Evolutionary conservation across 495 filamentous ascomycete species (phyloP), one percentile per base, ranked within the genome.

Genomic region (Podospora bellae-mahoneyi): DNA sequence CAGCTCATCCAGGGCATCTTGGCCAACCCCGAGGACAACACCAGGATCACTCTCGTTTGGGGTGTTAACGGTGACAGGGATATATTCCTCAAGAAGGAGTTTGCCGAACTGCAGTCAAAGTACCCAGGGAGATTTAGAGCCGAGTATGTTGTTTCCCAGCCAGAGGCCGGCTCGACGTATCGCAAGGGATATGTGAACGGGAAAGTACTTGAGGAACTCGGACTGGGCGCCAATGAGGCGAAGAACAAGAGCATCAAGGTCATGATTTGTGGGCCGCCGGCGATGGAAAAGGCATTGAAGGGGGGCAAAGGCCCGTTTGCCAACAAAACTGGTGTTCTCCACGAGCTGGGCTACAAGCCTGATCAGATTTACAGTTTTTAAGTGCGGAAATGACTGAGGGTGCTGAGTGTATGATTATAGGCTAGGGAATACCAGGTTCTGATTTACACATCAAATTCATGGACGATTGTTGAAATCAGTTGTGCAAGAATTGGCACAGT

Each of bases 201-300:
- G 70, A 79, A 87, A 65, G 68, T 91, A 23, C 71, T 91, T 68
- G 77, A 83, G 69, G 78, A 81, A 58, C 80, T 85, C 2, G 77
- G 84, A 18, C 66, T 77, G 53, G 74, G 73, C 39, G 76, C 79
- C 0, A 66, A 61, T 6, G 73, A 80, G 27, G 69, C 73, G 69
- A 64, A 69, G 70, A 75, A 75, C 57, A 62, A 60, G 56, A 80
- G 83, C 66, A 78, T 78, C 3, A 89, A 89, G 73, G 83, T 91
- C 7, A 88, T 91, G 70, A 81, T 91, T 4, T 91, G 88, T 69
- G 89, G 89, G 1, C 87, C 87, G 23, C 86, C 86, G 34, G 81
- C 82, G 2, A 88, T 90, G 87, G 85, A 89, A 75, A 76, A 77
- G 55, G 78, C 85, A 4, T 75, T 90, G 66, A 80, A 83, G 61